Evolutionary conservation across 108 stramenopile species (phyloP), one percentile per base, ranked within the genome.

Genomic region (Asterionellopsis glacialis): DNA sequence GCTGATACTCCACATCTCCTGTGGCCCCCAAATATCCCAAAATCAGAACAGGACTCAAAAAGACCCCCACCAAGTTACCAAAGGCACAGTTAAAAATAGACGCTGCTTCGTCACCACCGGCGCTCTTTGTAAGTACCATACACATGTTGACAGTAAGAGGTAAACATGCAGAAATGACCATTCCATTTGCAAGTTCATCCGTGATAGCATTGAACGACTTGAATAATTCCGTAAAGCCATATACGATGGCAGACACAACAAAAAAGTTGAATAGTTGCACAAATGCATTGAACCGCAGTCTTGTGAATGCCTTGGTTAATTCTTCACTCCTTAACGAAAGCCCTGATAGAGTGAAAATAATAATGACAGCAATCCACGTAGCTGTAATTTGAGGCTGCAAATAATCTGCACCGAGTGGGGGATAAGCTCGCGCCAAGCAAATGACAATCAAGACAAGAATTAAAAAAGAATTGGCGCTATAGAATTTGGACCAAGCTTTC

Each of bases 111-210:
- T 89, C 88, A 9, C 84, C 88, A 1, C 62, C 72, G 9, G 80
- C 55, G 42, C 54, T 64, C 51, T 76, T 82, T 7, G 83, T 81
- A 15, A 89, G 50, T 12, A 88, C 81, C 18, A 84, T 55, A 0
- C 79, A 75, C 82, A 85, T 84, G 22, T 76, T 89, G 11, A 89
- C 68, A 22, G 88, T 76, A 18, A 84, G 74, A 0, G 88, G 88
- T 0, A 89, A 47, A 22, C 65, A 80, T 7, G 79, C 61, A 25
- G 75, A 81, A 9, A 89, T 78, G 11, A 59, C 53, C 78, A 89
- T 74, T 11, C 65, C 65, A 41, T 67, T 57, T 4, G 57, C 57
- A 44, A 67, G 41, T 22, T 26, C 48, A 5, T 25, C 1, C 1
- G n/a, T 7, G 12, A 67, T 24, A 11, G 40, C 39, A 39, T 50